Conservation (phyloP, 257 asterid species). For the Anisodus tanguticus region DNA sequence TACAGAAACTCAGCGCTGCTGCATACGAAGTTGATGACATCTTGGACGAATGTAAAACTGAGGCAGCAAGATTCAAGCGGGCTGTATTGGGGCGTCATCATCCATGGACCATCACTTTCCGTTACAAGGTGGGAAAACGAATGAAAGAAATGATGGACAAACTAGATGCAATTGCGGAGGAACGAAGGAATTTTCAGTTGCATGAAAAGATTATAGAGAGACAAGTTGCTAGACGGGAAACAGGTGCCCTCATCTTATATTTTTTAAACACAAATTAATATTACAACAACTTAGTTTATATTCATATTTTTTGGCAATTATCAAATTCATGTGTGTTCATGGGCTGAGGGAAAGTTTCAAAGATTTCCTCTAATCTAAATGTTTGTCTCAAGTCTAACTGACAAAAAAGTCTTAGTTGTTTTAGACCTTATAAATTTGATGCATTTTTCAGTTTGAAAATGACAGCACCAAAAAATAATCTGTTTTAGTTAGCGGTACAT, state of each 20-base stretch:
- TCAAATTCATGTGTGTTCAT: neutral
- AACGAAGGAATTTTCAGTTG: conserved; percentile 33
- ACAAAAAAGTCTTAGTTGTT: neutral
- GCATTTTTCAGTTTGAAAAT: too few species aligned
- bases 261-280: neutral
- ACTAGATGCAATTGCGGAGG: conserved; percentile 35
- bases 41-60: conserved; percentile 29
- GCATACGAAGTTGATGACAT: neutral
- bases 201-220: conserved; percentile 7
- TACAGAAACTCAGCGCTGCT: neutral
- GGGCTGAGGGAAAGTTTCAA: neutral
- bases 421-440: neutral
- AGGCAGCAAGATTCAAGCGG: neutral
- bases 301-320: neutral
- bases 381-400: neutral
- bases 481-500: neutral
- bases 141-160: neutral
- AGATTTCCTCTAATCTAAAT: neutral
- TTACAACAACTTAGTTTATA: neutral
- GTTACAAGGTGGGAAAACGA: conserved; percentile 29
- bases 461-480: too few species aligned
- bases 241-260: neutral
- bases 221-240: neutral
- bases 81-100: neutral
- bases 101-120: conserved; percentile 13